Conservation (phyloP, 352 stramenopile species). For the Phytophthora kernoviae region DNA sequence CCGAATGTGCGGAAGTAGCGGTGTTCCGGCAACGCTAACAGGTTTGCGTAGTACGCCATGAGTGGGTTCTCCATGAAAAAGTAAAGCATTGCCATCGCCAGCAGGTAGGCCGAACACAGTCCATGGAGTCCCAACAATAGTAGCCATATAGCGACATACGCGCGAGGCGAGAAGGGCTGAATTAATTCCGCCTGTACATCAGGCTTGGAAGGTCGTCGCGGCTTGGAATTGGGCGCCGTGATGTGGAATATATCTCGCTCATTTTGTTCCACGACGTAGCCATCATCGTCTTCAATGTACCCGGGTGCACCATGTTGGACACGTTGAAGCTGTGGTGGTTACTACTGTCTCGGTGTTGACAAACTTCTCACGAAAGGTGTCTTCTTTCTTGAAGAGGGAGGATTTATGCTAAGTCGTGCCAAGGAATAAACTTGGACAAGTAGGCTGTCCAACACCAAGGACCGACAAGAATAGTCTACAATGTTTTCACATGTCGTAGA, state of each 20-base stretch:
- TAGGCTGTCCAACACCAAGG: no score
- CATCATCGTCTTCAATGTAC: constrained; percentile 12
- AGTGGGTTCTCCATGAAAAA: constrained; percentile 43
- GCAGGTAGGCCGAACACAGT: constrained; percentile 21
- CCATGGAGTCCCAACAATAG: constrained; percentile 23
- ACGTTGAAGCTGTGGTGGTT: not conserved
- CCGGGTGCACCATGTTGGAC: not conserved
- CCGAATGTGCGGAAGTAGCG: constrained; percentile 36
- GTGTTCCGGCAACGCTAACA: constrained; percentile 28
- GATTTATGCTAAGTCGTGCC: no score
- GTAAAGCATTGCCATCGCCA: constrained; percentile 28
- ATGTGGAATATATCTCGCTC: constrained; percentile 3
- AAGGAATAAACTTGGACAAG: no score
- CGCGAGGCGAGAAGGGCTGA: constrained; percentile 5
- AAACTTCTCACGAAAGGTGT: not conserved
- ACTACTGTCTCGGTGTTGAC: not conserved
- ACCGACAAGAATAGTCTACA: no score
- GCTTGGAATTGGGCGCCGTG: not conserved
- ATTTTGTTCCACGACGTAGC: constrained; percentile 7
- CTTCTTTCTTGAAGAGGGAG: no score
- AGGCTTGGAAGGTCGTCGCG: constrained; percentile 7
- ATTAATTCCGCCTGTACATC: not conserved
- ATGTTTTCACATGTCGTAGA: no score
- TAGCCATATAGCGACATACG: constrained; percentile 20
- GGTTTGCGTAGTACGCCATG: constrained; percentile 52